Base-by-base conservation (phyloP, 2,329 filamentous ascomycete species). In the Berkeleyomyces rouxiae region DNA sequence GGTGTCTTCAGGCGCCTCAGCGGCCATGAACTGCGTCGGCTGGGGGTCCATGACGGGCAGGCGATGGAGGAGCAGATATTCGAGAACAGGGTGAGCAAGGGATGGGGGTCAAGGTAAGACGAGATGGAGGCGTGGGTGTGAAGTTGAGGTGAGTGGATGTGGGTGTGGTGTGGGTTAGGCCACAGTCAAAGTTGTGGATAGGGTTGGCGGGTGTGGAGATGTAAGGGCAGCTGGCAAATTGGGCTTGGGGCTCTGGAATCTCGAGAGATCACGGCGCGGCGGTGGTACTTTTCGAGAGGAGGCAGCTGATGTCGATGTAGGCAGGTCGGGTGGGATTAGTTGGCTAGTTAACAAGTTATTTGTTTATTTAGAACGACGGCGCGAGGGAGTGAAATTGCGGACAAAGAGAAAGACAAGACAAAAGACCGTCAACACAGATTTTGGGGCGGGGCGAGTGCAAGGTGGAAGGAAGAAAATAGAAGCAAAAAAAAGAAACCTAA, bases 31-130 rank as follows among this genome's bases (percentile, higher is more conserved):
- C 33, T 60, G 53, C 36, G 61, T 60, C 63, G 62, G 63, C 42
- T 44, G 58, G 57, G 61, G 63, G 46, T 64, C 63, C 63, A 64
- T 64, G 42, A 53, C 55, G 58, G 31, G 40, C 13, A 43, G 36
- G 58, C 31, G 42, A 16, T 16, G 13, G 16, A 43, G 57, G 23
- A 37, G 51, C 51, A 43, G 9, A 40, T 33, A 31, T 33, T 31
- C n/a, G 40, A 31, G 40, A 59, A 16, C 33, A 59, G 2, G 5
- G 33, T n/a, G 42, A n/a, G 13, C 39, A 42, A 61, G 47, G 37
- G 39, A 40, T 53, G 46, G 23, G 31, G 42, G 11, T 51, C 10
- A n/a, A 39, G 36, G 33, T 16, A 11, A 61, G 46, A 16, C 37
- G 7, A 42, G 36, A 9, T 23, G n/a, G n/a, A 43, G 40, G 23